Conservation (phyloP, 2,329 filamentous ascomycete species). For the Fusarium scirpi region DNA sequence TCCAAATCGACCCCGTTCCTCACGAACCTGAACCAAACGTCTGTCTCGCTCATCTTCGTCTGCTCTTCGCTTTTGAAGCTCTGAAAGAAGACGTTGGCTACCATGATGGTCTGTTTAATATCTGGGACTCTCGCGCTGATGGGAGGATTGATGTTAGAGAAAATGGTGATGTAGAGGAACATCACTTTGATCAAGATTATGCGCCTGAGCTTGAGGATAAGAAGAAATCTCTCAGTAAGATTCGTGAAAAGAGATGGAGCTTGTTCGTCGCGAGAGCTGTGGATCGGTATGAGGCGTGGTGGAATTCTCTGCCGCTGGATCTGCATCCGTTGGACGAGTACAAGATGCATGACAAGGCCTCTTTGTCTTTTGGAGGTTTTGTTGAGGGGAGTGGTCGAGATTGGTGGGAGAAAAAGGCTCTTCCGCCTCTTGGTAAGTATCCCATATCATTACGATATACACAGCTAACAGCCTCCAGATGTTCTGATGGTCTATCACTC, state of each 20-base stretch:
- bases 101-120: conserved; percentile 70
- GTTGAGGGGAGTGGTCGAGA: background rate
- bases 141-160: conserved; percentile 17
- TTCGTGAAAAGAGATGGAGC: conserved; percentile 76
- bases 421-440: conserved; percentile 42
- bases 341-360: conserved; percentile 4
- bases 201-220: conserved; percentile 42
- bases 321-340: conserved; percentile 13
- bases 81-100: conserved; percentile 71
- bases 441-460: rapidly evolving
- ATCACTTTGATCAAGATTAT: conserved; percentile 5
- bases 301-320: conserved; percentile 47
- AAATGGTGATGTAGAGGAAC: conserved; percentile 30
- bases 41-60: conserved; percentile 67
- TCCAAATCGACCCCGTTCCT: conserved; percentile 22
- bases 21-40: conserved; percentile 31
- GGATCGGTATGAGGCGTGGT: conserved; percentile 73
- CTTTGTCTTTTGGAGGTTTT: conserved; percentile 25
- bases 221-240: conserved; percentile 55
- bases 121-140: conserved; percentile 60
- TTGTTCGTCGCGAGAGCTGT: conserved; percentile 73
- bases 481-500: conserved; percentile 80
- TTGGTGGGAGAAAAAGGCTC: conserved; percentile 34
- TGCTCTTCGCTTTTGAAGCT: conserved; percentile 72
- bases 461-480: conserved; percentile 55